Base-by-base conservation (phyloP, 1,139 yeast species). In the Blastobotrys proliferans region DNA sequence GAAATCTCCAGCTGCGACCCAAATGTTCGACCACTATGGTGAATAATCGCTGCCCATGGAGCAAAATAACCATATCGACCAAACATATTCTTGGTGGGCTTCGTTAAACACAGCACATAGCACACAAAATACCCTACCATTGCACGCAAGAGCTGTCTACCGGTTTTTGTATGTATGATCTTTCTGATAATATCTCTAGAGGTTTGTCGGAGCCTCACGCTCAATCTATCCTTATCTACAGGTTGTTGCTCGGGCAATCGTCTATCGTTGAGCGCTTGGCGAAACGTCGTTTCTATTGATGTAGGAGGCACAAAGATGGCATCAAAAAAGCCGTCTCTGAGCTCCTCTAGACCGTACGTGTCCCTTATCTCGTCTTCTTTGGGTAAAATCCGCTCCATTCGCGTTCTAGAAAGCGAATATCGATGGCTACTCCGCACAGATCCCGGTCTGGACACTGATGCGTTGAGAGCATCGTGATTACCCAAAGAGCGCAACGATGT, bases 1-100 rank as follows among this genome's bases (percentile, higher is more conserved):
- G 74, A 64, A 41, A 73, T 67, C 49, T 74, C 77, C 41, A 76
- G 43, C 49, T 74, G 78, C 1, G 72, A 64, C n/a, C 78, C 77
- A 4, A 70, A 46, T 2, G 68, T 61, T 41, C 74, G 66, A 1
- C 67, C 73, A 1, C 77, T 75, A 51, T 74, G 79, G 44, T 70
- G 73, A 10, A 73, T 50, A 2, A 73, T 39, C 0, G 64, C 63
- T 0, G 76, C 69, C 8, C 73, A 47, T 0, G 76, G 74, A 26
- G 70, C 52, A 44, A 73, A 66, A 45, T 61, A 62, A 16, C 60
- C 42, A 36, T 58, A 58, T 4, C 49, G 45, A 2, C 76, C 76
- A 14, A 73, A 51, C 77, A 77, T 73, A 1, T 43, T 34, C 0
- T 70, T 68, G 1, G 67, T 50, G 1, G 64, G 66, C 4, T 51